Evolutionary conservation across 2,329 filamentous ascomycete species (phyloP).

Genomic region (Xylaria sp.): DNA sequence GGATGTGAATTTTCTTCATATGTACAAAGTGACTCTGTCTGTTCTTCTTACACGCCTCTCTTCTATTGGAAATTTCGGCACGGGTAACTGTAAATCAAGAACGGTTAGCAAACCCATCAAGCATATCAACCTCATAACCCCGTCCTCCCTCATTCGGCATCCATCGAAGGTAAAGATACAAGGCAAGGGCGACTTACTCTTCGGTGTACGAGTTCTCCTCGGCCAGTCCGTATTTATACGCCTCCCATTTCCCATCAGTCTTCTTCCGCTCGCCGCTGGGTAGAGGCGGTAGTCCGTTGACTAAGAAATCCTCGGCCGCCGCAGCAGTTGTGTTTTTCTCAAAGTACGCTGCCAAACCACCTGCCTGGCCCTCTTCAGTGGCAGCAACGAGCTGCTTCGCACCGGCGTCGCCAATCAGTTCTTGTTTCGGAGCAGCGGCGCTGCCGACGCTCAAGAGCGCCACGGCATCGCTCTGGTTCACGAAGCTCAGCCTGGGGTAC

Average conservation of each 20-base stretch:
- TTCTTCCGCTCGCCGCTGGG: slow-evolving; percentile 74
- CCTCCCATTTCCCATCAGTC: slow-evolving; percentile 64
- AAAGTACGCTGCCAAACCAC: slow-evolving; percentile 77
- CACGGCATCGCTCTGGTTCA: slow-evolving; percentile 86
- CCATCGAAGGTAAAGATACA: background rate
- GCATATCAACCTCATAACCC: background rate
- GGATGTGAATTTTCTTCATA: slow-evolving; percentile 41
- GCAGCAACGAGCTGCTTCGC: slow-evolving; percentile 76
- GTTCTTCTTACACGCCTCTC: slow-evolving; percentile 36
- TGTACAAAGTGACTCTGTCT: slow-evolving; percentile 44
- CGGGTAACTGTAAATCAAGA: slow-evolving; percentile 59
- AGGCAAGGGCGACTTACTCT: slow-evolving; percentile 62
- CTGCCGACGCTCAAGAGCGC: slow-evolving; percentile 87
- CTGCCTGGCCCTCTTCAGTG: slow-evolving; percentile 74
- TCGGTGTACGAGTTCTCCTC: slow-evolving; percentile 76
- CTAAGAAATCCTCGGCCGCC: slow-evolving; percentile 68
- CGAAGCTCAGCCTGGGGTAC: slow-evolving; percentile 82
- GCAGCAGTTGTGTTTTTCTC: slow-evolving; percentile 65
- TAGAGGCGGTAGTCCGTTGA: slow-evolving; percentile 85
- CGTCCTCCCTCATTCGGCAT: background rate
- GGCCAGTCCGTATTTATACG: slow-evolving; percentile 73
- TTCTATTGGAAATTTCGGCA: slow-evolving; percentile 70
- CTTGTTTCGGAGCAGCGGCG: slow-evolving; percentile 80
- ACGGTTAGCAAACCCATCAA: slow-evolving; percentile 23
- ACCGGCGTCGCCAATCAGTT: slow-evolving; percentile 80